Conservation (phyloP, 108 stramenopile genomes). For the Cyclotella atomus region DNA sequence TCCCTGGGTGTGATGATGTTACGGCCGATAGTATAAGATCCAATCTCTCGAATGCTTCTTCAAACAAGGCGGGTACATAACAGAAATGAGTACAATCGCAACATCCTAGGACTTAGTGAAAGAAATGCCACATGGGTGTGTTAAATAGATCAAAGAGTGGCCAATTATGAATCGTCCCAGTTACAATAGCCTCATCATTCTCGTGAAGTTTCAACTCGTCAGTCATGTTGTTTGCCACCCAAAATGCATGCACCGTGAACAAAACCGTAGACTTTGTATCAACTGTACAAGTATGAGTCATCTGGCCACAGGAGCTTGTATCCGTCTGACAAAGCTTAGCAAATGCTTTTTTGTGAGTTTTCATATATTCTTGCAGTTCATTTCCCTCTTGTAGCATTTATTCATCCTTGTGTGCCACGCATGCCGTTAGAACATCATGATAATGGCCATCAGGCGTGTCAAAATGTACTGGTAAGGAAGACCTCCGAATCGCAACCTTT, state of each 20-base stretch:
- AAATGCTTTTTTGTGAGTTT: neutral
- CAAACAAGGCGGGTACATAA: slow-evolving; percentile 3
- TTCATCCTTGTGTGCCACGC: neutral
- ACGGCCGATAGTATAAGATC: neutral
- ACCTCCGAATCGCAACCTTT: neutral
- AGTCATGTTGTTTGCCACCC: slow-evolving; percentile 1
- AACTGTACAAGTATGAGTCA: neutral
- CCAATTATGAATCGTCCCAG: neutral
- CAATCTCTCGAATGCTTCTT: neutral
- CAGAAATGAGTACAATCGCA: slow-evolving; percentile 5
- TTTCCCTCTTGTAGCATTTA: neutral
- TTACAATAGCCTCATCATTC: neutral
- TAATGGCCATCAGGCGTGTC: neutral
- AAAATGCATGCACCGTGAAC: neutral
- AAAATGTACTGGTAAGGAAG: neutral
- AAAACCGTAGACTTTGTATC: slow-evolving; percentile 1
- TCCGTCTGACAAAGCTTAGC: neutral
- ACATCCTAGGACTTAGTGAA: too few species aligned
- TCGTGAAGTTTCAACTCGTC: neutral
- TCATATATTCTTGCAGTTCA: neutral
- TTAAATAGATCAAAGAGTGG: slow-evolving; percentile 2
- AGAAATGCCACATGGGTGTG: slow-evolving; percentile 6
- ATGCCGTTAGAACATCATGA: neutral
- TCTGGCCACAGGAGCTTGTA: neutral
- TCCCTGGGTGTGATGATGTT: too few species aligned